Base-by-base conservation (phyloP, 352 stramenopile species). In the Pythium brassicae region DNA sequence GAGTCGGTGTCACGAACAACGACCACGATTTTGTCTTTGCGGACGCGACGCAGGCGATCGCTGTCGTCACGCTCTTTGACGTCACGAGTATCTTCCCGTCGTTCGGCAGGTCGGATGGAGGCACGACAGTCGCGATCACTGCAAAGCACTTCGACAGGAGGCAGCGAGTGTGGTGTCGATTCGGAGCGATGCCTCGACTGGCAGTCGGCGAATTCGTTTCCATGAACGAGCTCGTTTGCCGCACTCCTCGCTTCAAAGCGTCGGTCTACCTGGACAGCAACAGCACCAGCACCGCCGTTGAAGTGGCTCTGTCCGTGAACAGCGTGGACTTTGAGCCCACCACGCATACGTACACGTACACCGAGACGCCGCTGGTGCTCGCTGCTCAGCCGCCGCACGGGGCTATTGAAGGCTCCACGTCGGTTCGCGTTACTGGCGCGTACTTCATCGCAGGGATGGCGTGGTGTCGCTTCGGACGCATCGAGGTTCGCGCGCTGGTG, bases 271-370 rank as follows among this genome's bases (percentile, higher is more conserved):
- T 48, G n/a, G 4, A 25, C 2, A 2, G 4, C 3, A 27, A 8
- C 6, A 52, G 19, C 3, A 12, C 17, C 4, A 20, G 15, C 15
- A 42, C n/a, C 14, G 54, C 37, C 17, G 61, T 81, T 9, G 50
- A 27, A 1, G 25, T 93, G 23, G 71, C 66, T 34, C 49, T 95
- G 15, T 92, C 85, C 0, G 63, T 90, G 4, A 95, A 96, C 47
- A 74, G 72, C 7, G 71, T 76, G 23, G 72, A 94, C 45, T 96
- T 94, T 42, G 44, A 78, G 2, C 59, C 74, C 19, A 77, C 72
- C 0, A 25, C 61, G 11, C 68, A 75, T 1, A 53, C 37, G 20
- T 96, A 93, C 45, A 70, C 45, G 6, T 95, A 91, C 42, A 47
- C n/a, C 3, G 5, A 32, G 6, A 61, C 69, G 4, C 66, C 81